These are phyloP conservation scores for Alternaria triticina DNA, from an alignment of 2,329 filamentous ascomycete genomes.

Conservation along the genomic window DNA sequence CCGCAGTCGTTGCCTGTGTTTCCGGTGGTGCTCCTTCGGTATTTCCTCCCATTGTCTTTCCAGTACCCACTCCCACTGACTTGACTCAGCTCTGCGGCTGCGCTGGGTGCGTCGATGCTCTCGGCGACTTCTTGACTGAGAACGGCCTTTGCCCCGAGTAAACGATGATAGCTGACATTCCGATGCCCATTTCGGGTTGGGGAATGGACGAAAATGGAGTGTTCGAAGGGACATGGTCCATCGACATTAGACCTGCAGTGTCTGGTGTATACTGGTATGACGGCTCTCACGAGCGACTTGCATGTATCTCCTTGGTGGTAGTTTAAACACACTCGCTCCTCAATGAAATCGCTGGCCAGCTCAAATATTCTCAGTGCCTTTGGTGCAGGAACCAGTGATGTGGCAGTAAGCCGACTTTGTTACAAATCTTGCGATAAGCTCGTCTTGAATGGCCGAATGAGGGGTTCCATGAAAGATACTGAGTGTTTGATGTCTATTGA, in stretches of 20 bases:
- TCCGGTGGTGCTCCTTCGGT: slow-evolving; percentile 9
- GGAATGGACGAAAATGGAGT: neutral
- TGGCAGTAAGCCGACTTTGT: neutral
- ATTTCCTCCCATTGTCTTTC: neutral
- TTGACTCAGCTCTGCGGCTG: slow-evolving; percentile 6
- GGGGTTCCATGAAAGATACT: neutral
- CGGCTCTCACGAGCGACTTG: neutral
- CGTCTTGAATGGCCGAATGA: neutral
- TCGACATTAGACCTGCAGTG: neutral
- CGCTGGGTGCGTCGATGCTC: slow-evolving; percentile 9
- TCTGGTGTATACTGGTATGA: neutral
- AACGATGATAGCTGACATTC: neutral
- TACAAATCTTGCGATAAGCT: neutral
- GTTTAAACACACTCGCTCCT: neutral
- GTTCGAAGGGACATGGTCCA: neutral
- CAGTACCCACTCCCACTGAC: neutral
- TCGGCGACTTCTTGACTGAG: slow-evolving; percentile 10
- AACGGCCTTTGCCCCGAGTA: slow-evolving; percentile 7
- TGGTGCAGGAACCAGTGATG: neutral
- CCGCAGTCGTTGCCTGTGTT: slow-evolving; percentile 1
- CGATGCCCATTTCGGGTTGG: neutral
- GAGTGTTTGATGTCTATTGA: neutral
- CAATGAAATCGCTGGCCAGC: slow-evolving; percentile 9
- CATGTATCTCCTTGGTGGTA: slow-evolving; percentile 1
- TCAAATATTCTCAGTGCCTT: neutral